Evolutionary conservation across 805 yeast genomes (phyloP).

Genomic region (Candida jianshihensis): DNA sequence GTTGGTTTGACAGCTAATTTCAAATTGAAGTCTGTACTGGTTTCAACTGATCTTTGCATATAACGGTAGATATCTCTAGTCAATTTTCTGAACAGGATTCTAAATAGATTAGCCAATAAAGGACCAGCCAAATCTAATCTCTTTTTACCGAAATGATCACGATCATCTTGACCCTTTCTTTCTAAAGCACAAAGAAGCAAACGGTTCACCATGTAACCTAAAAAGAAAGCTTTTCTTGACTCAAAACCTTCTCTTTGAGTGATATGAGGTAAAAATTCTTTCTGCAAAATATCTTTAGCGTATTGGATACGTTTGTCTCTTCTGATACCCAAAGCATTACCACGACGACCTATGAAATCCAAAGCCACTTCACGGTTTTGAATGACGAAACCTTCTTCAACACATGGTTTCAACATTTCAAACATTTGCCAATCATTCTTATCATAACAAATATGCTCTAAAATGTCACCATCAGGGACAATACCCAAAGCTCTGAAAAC

Average conservation of each 20-base stretch:
- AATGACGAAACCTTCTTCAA: constrained; percentile 96
- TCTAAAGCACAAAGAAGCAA: constrained; percentile 91
- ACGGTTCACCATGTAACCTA: constrained; percentile 97
- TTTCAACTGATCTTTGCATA: constrained; percentile 98
- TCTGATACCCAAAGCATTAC: constrained; percentile 91
- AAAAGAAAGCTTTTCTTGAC: constrained; percentile 91
- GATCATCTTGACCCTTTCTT: constrained; percentile 96
- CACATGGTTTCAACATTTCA: constrained; percentile 98
- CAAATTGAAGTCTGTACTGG: constrained; percentile 93
- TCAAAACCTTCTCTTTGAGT: constrained; percentile 97
- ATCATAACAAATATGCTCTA: constrained; percentile 97
- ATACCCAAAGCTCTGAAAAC: constrained; percentile 97
- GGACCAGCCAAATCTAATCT: constrained; percentile 99
- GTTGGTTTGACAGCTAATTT: constrained; percentile 95
- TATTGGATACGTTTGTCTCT: constrained; percentile 97
- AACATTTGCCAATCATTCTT: constrained; percentile 99
- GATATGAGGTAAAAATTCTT: constrained; percentile 94
- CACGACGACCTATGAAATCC: constrained; percentile 97
- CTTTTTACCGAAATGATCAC: constrained; percentile 99
- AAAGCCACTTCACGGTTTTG: constrained; percentile 98
- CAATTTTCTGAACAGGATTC: constrained; percentile 87
- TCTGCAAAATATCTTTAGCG: constrained; percentile 93
- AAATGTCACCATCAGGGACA: constrained; percentile 97
- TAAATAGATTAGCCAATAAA: constrained; percentile 87
- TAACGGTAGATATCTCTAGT: constrained; percentile 96